Evolutionary conservation across 441 rosid genomes (phyloP).

Genomic region (Pelargonium citronellum): DNA sequence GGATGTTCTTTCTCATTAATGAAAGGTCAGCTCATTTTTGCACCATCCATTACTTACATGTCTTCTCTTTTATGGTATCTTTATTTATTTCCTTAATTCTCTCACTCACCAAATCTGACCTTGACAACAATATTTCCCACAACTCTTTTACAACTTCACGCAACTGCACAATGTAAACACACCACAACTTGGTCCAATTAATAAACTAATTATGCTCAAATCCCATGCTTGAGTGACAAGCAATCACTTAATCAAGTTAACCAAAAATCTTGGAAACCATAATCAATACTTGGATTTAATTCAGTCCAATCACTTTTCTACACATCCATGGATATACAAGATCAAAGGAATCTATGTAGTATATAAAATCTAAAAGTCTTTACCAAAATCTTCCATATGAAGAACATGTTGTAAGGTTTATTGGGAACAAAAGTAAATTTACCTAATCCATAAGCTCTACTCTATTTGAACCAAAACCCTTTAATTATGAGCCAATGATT

Average conservation of each 20-base stretch:
- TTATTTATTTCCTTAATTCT: constrained; percentile 4
- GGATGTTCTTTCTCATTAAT: constrained; percentile 6
- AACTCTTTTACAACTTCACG: constrained; percentile 2
- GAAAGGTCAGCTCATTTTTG: constrained; percentile 6
- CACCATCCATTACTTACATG: neutral
- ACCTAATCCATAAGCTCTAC: constrained; percentile 31
- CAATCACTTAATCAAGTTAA: constrained; percentile 29
- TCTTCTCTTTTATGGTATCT: constrained; percentile 7
- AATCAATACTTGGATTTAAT: constrained; percentile 34
- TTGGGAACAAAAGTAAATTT: constrained; percentile 29
- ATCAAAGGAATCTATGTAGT: constrained; percentile 25
- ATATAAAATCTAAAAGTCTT: constrained; percentile 6
- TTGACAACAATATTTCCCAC: constrained; percentile 4
- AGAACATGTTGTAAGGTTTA: constrained; percentile 29
- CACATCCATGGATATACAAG: constrained; percentile 19
- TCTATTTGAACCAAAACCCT: constrained; percentile 25
- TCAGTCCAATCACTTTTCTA: constrained; percentile 35
- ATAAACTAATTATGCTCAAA: constrained; percentile 3
- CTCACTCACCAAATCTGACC: neutral
- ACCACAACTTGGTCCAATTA: constrained; percentile 6
- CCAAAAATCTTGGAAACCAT: constrained; percentile 22
- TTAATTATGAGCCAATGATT: constrained; percentile 35
- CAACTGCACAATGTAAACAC: constrained; percentile 3
- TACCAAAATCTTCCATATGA: constrained; percentile 21
- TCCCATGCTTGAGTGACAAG: constrained; percentile 31